Conservation (phyloP, 1,284 basidiomycete species). For the Thelephora terrestris region DNA sequence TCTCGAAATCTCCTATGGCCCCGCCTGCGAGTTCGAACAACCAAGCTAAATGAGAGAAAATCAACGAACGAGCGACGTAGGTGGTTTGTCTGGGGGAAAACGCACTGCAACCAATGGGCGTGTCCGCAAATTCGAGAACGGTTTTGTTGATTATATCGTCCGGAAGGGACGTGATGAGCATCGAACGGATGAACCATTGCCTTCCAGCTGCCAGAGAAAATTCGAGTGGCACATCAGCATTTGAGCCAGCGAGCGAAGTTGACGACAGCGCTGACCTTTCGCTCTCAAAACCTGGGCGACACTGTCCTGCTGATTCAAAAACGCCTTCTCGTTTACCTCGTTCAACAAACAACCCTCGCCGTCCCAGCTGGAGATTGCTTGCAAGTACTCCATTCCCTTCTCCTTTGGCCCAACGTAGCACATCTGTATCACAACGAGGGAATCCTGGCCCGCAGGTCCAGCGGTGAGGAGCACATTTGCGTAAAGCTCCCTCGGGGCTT, state of each 20-base stretch:
- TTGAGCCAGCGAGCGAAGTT: background rate
- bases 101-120: conserved; percentile 82
- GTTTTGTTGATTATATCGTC: conserved; percentile 83
- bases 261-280: conserved; percentile 39
- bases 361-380: conserved; percentile 80
- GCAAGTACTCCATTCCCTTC: conserved; percentile 68
- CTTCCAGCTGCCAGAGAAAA: conserved; percentile 43
- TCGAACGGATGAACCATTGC: conserved; percentile 84
- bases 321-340: conserved; percentile 83
- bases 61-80: background rate
- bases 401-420: conserved; percentile 74
- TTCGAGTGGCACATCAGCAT: background rate
- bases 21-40: conserved; percentile 83
- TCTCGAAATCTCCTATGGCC: conserved; percentile 63
- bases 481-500: conserved; percentile 77
- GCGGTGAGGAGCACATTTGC: conserved; percentile 85
- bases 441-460: conserved; percentile 71
- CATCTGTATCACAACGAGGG: conserved; percentile 82
- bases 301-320: conserved; percentile 81
- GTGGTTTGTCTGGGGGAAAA: background rate
- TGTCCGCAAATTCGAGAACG: conserved; percentile 68
- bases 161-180: conserved; percentile 67
- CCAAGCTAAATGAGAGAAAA: conserved; percentile 51
- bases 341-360: conserved; percentile 74
- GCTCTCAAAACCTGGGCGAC: conserved; percentile 82